phyloP scores from a whole-genome alignment of 2,329 filamentous ascomycete species.

The Microsporum ferrugineum region DNA sequence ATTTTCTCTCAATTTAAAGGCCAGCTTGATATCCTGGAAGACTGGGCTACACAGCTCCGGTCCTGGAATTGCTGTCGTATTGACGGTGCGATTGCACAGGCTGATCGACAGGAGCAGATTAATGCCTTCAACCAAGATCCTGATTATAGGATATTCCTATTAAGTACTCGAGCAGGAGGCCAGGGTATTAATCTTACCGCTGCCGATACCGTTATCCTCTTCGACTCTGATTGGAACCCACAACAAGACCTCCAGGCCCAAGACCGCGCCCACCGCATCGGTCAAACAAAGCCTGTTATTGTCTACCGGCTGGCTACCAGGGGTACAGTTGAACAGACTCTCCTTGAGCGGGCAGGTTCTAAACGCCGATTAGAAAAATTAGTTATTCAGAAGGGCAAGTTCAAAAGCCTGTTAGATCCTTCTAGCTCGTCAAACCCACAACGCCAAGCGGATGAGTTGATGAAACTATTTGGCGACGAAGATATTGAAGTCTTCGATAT shows the following conservation, averaged over 20 bases:
- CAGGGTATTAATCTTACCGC: slow-evolving; percentile 99
- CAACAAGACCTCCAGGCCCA: slow-evolving; percentile 96
- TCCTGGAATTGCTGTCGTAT: slow-evolving; percentile 78
- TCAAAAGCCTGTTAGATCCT: slow-evolving; percentile 55
- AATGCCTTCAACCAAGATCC: slow-evolving; percentile 58
- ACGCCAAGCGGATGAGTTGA: slow-evolving; percentile 50
- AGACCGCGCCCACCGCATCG: slow-evolving; percentile 88
- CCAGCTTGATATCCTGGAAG: slow-evolving; percentile 78
- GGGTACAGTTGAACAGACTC: slow-evolving; percentile 78
- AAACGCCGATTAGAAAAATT: slow-evolving; percentile 89
- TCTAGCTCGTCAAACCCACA: slow-evolving; percentile 36
- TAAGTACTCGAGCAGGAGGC: slow-evolving; percentile 83
- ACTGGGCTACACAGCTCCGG: slow-evolving; percentile 70
- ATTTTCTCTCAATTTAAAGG: slow-evolving; percentile 97
- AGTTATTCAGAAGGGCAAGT: slow-evolving; percentile 87
- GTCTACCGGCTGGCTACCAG: slow-evolving; percentile 90
- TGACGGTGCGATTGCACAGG: slow-evolving; percentile 73
- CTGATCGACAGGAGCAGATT: slow-evolving; percentile 58
- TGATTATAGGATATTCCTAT: slow-evolving; percentile 63
- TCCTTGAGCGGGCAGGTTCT: slow-evolving; percentile 77
- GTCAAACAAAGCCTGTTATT: slow-evolving; percentile 81
- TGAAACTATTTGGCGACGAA: slow-evolving; percentile 55
- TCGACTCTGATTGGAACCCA: slow-evolving; percentile 91
- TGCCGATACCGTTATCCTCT: slow-evolving; percentile 92
- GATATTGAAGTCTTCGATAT: slow-evolving; percentile 58